A percentile compares a stretch with the other conserved stretches of the same genome.
Evolutionary conservation across 1,284 basidiomycete species (phyloP).

Genomic region (Marasmius tenuissimus): DNA sequence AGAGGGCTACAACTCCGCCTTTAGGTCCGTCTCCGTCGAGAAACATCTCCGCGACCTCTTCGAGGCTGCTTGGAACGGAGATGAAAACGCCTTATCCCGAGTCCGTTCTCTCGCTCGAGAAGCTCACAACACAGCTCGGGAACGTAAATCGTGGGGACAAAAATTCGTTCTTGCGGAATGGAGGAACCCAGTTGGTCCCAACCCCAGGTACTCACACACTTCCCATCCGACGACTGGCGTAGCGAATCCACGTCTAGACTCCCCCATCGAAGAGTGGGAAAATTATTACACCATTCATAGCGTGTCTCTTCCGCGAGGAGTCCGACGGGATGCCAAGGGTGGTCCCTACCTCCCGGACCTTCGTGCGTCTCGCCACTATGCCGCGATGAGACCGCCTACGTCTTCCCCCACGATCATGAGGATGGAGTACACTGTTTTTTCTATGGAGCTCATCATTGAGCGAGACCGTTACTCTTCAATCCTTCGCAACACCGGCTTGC

Average conservation of each 20-base stretch:
- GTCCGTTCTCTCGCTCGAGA: constrained; percentile 6
- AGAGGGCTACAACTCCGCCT: background rate
- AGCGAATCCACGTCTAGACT: constrained; percentile 1
- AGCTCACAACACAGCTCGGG: constrained; percentile 2
- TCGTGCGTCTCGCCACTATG: constrained; percentile 40
- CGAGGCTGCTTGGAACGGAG: background rate
- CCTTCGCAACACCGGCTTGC: background rate
- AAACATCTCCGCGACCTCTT: background rate
- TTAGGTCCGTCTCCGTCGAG: background rate
- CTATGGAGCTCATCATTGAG: constrained; percentile 35
- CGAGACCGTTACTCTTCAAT: constrained; percentile 23
- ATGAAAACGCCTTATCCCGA: background rate
- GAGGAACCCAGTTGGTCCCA: background rate
- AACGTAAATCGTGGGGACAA: constrained; percentile 4
- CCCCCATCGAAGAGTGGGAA: constrained; percentile 35
- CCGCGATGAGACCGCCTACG: constrained; percentile 39
- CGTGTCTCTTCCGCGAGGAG: constrained; percentile 44
- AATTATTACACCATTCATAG: constrained; percentile 40
- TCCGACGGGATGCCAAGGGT: constrained; percentile 36
- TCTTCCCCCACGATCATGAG: constrained; percentile 27
- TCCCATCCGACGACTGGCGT: background rate
- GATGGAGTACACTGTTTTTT: constrained; percentile 35
- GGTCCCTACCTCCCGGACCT: constrained; percentile 40
- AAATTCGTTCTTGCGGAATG: constrained; percentile 6
- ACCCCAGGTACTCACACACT: background rate